Percentiles rank a stretch among this genome's conserved stretches.
Conservation (phyloP, 306 rosid species). For the Medicago lupulina region DNA sequence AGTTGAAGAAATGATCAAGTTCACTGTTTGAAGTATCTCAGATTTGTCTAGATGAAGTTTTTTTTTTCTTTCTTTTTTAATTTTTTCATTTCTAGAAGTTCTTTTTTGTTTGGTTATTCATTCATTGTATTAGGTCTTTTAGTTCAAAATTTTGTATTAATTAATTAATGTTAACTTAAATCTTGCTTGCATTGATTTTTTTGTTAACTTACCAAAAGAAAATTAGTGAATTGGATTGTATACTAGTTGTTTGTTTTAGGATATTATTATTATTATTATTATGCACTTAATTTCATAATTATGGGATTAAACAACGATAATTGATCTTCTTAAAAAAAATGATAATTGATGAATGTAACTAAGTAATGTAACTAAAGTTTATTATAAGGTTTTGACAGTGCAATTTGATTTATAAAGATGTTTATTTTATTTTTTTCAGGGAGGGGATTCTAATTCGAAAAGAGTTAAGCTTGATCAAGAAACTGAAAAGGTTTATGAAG, state of each 20-base stretch:
- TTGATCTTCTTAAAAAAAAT: too few species aligned
- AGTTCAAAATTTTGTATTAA: too few species aligned
- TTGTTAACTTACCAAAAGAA: too few species aligned
- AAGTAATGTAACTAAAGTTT: conserved; percentile 1
- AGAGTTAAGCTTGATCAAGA: conserved; percentile 68
- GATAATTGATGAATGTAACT: neutral
- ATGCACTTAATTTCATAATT: neutral
- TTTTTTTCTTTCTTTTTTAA: neutral
- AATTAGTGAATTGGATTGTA: too few species aligned
- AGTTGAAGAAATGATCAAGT: conserved; percentile 2
- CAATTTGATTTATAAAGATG: neutral
- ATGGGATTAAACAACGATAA: neutral
- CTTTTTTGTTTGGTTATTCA: conserved; percentile 2
- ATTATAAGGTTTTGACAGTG: neutral
- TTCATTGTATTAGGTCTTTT: too few species aligned
- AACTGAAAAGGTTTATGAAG: conserved; percentile 48
- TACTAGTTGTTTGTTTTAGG: too few species aligned
- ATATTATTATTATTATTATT: too few species aligned
- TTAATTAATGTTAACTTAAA: too few species aligned
- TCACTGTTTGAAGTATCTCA: neutral
- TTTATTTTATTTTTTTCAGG: conserved; percentile 46
- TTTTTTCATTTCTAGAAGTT: neutral
- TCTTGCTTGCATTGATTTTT: too few species aligned
- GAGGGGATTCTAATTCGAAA: conserved; percentile 64
- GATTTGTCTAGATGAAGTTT: conserved; percentile 13